A percentile compares a stretch with the other conserved stretches of the same genome.
These are phyloP conservation scores for Diaporthe eres DNA, from an alignment of 2,329 filamentous ascomycete species.

Conservation along the genomic window DNA sequence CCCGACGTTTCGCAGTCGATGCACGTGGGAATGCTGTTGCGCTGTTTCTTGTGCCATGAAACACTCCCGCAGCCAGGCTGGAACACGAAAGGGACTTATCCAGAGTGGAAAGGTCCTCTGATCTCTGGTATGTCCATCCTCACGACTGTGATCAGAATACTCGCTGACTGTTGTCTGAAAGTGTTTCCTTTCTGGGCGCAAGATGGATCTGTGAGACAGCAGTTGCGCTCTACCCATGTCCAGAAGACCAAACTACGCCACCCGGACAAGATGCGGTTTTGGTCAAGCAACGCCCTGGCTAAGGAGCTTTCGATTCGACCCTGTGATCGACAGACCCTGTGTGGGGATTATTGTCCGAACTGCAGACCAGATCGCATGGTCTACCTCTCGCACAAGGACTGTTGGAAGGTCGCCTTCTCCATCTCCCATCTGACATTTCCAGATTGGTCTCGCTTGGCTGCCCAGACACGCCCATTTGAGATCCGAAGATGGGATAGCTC, in stretches of 20 bases:
- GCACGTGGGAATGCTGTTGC: constrained; percentile 11
- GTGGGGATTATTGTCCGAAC: not conserved
- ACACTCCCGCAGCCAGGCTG: not conserved
- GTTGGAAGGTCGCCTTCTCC: not conserved
- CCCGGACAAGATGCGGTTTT: not conserved
- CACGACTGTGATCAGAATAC: too few species aligned
- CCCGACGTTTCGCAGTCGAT: not conserved
- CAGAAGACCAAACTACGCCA: not conserved
- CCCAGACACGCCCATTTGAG: not conserved
- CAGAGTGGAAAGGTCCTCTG: not conserved
- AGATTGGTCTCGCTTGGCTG: not conserved
- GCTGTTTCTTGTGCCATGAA: constrained; percentile 11
- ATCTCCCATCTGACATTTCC: not conserved
- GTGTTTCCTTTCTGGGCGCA: not conserved
- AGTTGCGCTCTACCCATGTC: not conserved
- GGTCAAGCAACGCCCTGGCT: not conserved
- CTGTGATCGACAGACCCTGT: not conserved
- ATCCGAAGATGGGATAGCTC: not conserved
- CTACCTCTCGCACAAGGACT: constrained; percentile 1
- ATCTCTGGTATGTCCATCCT: not conserved
- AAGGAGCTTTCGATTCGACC: not conserved
- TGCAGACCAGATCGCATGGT: constrained; percentile 2
- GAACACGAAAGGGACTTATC: not conserved
- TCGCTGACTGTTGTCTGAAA: not conserved
- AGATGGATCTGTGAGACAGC: not conserved